These are phyloP conservation scores for Solanum chilense DNA, from an alignment of 257 asterid species.

Conservation along the genomic window DNA sequence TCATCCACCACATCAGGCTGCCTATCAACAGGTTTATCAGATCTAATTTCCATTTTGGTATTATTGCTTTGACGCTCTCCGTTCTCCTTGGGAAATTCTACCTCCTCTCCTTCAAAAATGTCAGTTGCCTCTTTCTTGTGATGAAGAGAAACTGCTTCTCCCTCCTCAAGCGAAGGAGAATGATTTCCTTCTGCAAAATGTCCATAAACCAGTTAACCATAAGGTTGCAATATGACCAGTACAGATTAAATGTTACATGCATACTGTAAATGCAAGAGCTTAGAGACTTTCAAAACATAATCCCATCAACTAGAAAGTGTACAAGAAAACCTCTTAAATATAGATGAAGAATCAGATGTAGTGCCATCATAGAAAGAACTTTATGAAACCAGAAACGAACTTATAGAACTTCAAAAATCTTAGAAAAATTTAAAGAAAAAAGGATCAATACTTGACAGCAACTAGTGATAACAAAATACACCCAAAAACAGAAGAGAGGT, in stretches of 20 bases:
- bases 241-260: not conserved
- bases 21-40: conserved; percentile 43
- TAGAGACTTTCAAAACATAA: not conserved
- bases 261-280: not conserved
- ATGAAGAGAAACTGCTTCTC: conserved; percentile 23
- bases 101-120: conserved; percentile 61
- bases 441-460: not conserved
- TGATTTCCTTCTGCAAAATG: conserved; percentile 25
- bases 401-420: not conserved
- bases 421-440: not conserved
- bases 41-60: conserved; percentile 29
- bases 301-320: not conserved
- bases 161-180: conserved; percentile 34
- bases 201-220: not conserved
- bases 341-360: not conserved
- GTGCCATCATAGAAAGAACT: not conserved
- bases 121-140: conserved; percentile 39
- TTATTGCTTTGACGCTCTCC: conserved; percentile 73
- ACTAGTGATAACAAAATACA: not conserved
- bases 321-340: not conserved
- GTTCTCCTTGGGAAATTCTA: conserved; percentile 76
- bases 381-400: not conserved
- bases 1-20: conserved; percentile 71
- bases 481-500: not conserved
- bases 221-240: not conserved